phyloP scores from a whole-genome alignment of 1,284 basidiomycete species.

The Cutaneotrichosporon sp. region DNA sequence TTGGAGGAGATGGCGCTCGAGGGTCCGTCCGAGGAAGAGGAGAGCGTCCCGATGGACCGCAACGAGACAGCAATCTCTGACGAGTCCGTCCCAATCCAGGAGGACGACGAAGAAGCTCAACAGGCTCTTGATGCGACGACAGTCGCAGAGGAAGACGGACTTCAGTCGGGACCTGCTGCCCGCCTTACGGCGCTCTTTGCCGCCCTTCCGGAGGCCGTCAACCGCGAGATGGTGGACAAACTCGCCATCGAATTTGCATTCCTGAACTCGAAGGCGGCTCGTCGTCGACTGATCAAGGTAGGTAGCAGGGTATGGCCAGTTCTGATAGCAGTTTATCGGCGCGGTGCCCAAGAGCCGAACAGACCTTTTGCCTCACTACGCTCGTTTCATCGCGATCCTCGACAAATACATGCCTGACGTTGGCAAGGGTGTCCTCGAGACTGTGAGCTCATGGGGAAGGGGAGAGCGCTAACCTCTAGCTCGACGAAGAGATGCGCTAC shows the following conservation, averaged over 20 bases:
- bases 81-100: slow-evolving; percentile 3
- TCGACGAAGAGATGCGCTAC: slow-evolving; percentile 95
- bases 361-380: slow-evolving; percentile 90
- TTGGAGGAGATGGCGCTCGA: slow-evolving; percentile 39
- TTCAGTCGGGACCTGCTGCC: slow-evolving; percentile 76
- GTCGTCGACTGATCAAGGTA: slow-evolving; percentile 83
- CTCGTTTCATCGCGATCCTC: slow-evolving; percentile 80
- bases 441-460: slow-evolving; percentile 54
- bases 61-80: slow-evolving; percentile 11
- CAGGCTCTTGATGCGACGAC: slow-evolving; percentile 4
- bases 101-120: slow-evolving; percentile 44
- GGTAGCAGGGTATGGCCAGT: background rate
- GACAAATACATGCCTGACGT: slow-evolving; percentile 92
- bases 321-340: slow-evolving; percentile 62
- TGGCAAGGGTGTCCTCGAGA: slow-evolving; percentile 70
- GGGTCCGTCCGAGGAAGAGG: slow-evolving; percentile 12
- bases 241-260: slow-evolving; percentile 94
- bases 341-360: slow-evolving; percentile 82
- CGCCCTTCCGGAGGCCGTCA: slow-evolving; percentile 88
- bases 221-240: slow-evolving; percentile 86
- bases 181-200: slow-evolving; percentile 85
- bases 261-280: slow-evolving; percentile 89
- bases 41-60: slow-evolving; percentile 13
- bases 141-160: slow-evolving; percentile 41
- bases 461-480: slow-evolving; percentile 51